Evolutionary conservation across 2,329 filamentous ascomycete genomes (phyloP).

Genomic region (Neurospora crassa): DNA sequence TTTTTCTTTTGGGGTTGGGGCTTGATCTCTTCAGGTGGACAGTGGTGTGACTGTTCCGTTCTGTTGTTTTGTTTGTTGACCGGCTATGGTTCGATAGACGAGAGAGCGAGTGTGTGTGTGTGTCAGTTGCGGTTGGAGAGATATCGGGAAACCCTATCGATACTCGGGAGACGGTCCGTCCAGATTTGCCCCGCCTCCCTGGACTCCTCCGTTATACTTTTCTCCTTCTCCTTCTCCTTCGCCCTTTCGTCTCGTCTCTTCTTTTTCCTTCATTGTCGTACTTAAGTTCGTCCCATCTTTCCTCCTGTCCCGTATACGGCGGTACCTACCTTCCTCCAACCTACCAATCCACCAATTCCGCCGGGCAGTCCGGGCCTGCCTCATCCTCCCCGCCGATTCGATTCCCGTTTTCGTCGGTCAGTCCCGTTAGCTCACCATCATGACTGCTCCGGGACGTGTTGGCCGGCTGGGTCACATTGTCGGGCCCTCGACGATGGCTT

Average conservation of each 20-base stretch:
- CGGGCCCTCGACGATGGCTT: constrained; percentile 10
- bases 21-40: background rate
- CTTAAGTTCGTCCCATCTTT: background rate
- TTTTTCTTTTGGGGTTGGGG: background rate
- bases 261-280: background rate
- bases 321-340: background rate
- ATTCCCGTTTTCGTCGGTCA: background rate
- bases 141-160: background rate
- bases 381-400: background rate
- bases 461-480: constrained; percentile 14
- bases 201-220: background rate
- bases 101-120: background rate
- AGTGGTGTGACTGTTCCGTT: background rate
- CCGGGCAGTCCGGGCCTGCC: constrained; percentile 1
- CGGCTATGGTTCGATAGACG: background rate
- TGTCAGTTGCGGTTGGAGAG: background rate
- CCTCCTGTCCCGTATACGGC: constrained; percentile 9
- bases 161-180: background rate
- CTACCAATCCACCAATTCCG: background rate
- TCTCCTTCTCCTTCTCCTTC: background rate
- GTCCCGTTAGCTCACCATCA: constrained; percentile 1
- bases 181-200: background rate
- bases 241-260: background rate
- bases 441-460: constrained; percentile 14
- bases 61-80: background rate